phyloP scores from a whole-genome alignment of 2,329 filamentous ascomycete genomes.

The Cladosporium sp. region DNA sequence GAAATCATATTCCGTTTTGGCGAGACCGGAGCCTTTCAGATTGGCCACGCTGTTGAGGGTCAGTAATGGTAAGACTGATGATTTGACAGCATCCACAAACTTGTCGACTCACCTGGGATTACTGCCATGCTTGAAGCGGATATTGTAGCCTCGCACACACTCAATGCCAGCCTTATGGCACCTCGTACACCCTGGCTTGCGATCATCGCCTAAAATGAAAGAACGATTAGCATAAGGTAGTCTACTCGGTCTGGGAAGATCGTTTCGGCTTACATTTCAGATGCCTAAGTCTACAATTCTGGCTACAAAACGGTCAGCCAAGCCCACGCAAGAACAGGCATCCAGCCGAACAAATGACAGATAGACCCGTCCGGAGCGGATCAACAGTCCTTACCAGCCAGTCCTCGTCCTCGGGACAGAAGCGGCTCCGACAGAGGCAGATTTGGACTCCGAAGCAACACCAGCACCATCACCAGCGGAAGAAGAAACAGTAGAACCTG shows the following conservation, averaged over 20 bases:
- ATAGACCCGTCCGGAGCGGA: slow-evolving; percentile 2
- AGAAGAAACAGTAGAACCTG: background rate
- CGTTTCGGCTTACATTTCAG: slow-evolving; percentile 25
- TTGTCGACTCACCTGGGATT: slow-evolving; percentile 26
- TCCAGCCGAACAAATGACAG: background rate
- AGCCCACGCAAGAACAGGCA: too few species aligned
- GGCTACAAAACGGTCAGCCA: slow-evolving; percentile 16
- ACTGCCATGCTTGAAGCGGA: slow-evolving; percentile 30
- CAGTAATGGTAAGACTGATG: background rate
- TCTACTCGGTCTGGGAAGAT: too few species aligned
- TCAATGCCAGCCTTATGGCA: slow-evolving; percentile 29
- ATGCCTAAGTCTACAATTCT: slow-evolving; percentile 27
- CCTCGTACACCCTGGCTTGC: slow-evolving; percentile 25
- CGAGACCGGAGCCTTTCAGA: slow-evolving; percentile 21
- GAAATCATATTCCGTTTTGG: slow-evolving; percentile 30
- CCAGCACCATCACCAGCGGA: background rate
- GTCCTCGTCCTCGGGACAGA: slow-evolving; percentile 22
- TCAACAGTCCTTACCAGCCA: slow-evolving; percentile 20
- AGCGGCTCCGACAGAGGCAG: too few species aligned
- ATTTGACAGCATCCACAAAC: background rate
- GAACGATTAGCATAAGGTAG: background rate
- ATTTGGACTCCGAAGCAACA: background rate
- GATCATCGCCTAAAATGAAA: slow-evolving; percentile 25
- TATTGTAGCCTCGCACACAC: slow-evolving; percentile 29
- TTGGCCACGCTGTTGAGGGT: slow-evolving; percentile 20